Evolutionary conservation across 1,139 yeast genomes (phyloP).

Genomic region (Candida freyschussii): DNA sequence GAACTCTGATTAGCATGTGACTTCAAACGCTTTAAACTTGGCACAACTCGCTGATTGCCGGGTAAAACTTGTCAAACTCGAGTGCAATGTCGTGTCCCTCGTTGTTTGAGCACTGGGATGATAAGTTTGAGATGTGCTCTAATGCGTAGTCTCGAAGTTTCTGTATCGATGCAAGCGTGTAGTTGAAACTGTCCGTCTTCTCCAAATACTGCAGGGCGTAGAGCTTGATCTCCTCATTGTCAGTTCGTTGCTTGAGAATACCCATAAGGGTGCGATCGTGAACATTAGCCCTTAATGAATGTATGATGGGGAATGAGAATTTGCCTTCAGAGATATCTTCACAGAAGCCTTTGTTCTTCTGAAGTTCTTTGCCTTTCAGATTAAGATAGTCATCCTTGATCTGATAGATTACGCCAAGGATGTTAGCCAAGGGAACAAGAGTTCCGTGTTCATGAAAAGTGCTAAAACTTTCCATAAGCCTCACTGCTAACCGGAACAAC

Average conservation of each 20-base stretch:
- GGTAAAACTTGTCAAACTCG: too few relatives aligned
- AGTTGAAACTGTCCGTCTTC: constrained; percentile 39
- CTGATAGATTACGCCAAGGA: constrained; percentile 80
- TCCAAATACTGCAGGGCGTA: constrained; percentile 45
- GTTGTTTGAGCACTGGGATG: too few relatives aligned
- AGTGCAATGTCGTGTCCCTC: too few relatives aligned
- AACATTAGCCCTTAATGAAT: constrained; percentile 41
- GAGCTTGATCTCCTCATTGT: constrained; percentile 38
- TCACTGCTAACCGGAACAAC: constrained; percentile 65
- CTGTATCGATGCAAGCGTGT: constrained; percentile 27
- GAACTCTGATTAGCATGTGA: too few relatives aligned
- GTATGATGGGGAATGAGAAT: constrained; percentile 77
- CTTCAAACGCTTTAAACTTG: too few relatives aligned
- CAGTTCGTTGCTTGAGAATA: constrained; percentile 37
- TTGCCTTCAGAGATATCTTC: constrained; percentile 91
- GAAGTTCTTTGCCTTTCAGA: constrained; percentile 48
- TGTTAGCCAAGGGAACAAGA: constrained; percentile 61
- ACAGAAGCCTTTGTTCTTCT: constrained; percentile 71
- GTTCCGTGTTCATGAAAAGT: constrained; percentile 11
- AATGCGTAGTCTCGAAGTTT: constrained; percentile 7
- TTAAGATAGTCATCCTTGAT: constrained; percentile 78
- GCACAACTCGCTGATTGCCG: too few relatives aligned
- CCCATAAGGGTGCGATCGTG: constrained; percentile 34
- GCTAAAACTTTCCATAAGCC: constrained; percentile 46
- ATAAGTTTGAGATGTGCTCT: too few relatives aligned